Evolutionary conservation across 768 basidiomycete genomes (phyloP).

Genomic region (Tephrocybe sp.): DNA sequence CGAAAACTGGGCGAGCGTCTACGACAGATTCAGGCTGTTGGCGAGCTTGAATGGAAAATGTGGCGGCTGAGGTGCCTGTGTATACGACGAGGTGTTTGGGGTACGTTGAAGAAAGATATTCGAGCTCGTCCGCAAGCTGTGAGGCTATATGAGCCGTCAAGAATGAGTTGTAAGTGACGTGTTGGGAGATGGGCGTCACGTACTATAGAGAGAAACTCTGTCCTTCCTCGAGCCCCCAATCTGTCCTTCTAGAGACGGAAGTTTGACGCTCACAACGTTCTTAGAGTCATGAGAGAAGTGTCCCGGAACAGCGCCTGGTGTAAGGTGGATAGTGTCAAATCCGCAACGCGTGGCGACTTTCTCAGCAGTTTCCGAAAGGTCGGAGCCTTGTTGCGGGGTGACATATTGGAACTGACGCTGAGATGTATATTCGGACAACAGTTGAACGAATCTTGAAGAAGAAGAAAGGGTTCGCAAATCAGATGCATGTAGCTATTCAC

Average conservation of each 20-base stretch:
- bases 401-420: slow-evolving; percentile 66
- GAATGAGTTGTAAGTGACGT: slow-evolving; percentile 9
- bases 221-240: slow-evolving; percentile 43
- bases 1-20: slow-evolving; percentile 13
- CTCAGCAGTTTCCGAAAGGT: slow-evolving; percentile 37
- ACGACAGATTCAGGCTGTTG: slow-evolving; percentile 8
- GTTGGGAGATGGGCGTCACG: slow-evolving; percentile 18
- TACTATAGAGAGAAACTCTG: slow-evolving; percentile 56
- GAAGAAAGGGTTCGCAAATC: slow-evolving; percentile 65
- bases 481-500: slow-evolving; percentile 66
- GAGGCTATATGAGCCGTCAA: slow-evolving; percentile 32
- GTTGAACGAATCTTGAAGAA: slow-evolving; percentile 46
- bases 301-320: slow-evolving; percentile 31
- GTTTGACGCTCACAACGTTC: slow-evolving; percentile 54
- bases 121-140: slow-evolving; percentile 49
- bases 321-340: slow-evolving; percentile 44
- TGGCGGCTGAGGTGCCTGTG: slow-evolving; percentile 43
- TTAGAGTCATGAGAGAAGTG: slow-evolving; percentile 39
- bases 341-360: slow-evolving; percentile 53
- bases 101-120: slow-evolving; percentile 44
- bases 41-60: slow-evolving; percentile 22
- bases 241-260: slow-evolving; percentile 49
- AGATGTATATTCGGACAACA: slow-evolving; percentile 50
- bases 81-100: slow-evolving; percentile 69
- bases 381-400: slow-evolving; percentile 26